A percentile compares a stretch with the other conserved stretches of the same genome.
Evolutionary conservation across 306 rosid species (phyloP).

Genomic region (Delonix regia): DNA sequence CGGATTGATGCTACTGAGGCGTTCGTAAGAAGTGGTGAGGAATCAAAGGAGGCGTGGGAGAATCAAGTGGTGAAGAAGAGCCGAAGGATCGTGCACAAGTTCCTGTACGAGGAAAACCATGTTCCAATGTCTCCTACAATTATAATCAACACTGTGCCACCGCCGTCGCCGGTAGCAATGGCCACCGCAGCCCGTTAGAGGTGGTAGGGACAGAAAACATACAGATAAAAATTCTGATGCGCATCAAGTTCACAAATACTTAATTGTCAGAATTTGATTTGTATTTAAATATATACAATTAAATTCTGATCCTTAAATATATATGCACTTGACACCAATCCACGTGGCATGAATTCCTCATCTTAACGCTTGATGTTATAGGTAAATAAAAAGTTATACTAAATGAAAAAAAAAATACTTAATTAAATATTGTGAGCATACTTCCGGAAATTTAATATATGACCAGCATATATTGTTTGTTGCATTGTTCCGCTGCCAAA

Average conservation of each 20-base stretch:
- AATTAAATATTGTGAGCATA: too few species aligned
- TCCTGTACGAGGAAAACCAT: conserved; percentile 34
- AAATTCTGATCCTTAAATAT: too few species aligned
- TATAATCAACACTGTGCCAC: neutral
- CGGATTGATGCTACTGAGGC: conserved; percentile 50
- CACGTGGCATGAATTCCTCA: neutral
- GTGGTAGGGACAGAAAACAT: conserved; percentile 13
- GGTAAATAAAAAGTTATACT: neutral
- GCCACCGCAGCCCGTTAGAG: conserved; percentile 37
- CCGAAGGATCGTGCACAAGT: conserved; percentile 34
- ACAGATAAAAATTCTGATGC: conserved; percentile 29
- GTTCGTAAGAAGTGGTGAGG: neutral
- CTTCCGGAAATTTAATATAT: too few species aligned
- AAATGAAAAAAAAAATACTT: too few species aligned
- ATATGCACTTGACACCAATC: too few species aligned
- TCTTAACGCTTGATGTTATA: neutral
- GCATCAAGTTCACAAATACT: too few species aligned
- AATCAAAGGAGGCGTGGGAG: conserved; percentile 42
- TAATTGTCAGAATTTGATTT: too few species aligned
- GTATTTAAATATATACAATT: too few species aligned
- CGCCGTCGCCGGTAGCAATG: neutral
- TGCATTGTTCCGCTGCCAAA: too few species aligned
- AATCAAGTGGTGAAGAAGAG: conserved; percentile 34
- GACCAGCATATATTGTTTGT: too few species aligned
- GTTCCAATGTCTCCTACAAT: neutral